phyloP scores from a whole-genome alignment of 2,329 filamentous ascomycete species.

The Lomentospora prolificans region DNA sequence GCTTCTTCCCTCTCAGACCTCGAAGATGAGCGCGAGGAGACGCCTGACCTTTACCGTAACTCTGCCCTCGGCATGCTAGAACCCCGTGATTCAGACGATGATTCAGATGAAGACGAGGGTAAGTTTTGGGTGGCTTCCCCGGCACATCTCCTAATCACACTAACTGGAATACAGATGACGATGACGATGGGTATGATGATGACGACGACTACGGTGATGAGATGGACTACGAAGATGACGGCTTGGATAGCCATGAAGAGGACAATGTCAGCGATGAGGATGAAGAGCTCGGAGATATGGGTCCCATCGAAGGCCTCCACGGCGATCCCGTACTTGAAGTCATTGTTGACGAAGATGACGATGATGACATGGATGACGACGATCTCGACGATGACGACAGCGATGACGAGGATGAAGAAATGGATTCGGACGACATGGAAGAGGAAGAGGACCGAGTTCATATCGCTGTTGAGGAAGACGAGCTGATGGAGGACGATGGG shows the following conservation, averaged over 20 bases:
- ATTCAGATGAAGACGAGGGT: slow-evolving; percentile 41
- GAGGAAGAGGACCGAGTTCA: slow-evolving; percentile 42
- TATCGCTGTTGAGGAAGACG: slow-evolving; percentile 55
- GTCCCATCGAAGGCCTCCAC: slow-evolving; percentile 67
- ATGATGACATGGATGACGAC: slow-evolving; percentile 55
- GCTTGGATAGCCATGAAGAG: slow-evolving; percentile 67
- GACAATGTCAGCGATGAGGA: slow-evolving; percentile 87
- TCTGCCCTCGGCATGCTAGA: slow-evolving; percentile 94
- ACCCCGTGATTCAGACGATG: slow-evolving; percentile 57
- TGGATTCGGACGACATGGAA: slow-evolving; percentile 46
- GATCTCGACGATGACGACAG: slow-evolving; percentile 37
- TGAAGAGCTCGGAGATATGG: slow-evolving; percentile 73
- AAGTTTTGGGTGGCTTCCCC: slow-evolving; percentile 13
- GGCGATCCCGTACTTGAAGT: slow-evolving; percentile 60
- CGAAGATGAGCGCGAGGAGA: slow-evolving; percentile 82
- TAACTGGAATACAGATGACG: slow-evolving; percentile 42
- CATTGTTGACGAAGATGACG: slow-evolving; percentile 64
- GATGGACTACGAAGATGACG: slow-evolving; percentile 82
- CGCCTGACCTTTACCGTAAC: slow-evolving; percentile 92
- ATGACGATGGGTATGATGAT: slow-evolving; percentile 89
- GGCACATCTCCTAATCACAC: slow-evolving; percentile 5
- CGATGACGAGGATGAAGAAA: slow-evolving; percentile 46
- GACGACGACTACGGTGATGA: slow-evolving; percentile 86
- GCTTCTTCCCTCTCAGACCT: slow-evolving; percentile 83
- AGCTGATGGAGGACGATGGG: slow-evolving; percentile 49